Base-by-base conservation (phyloP, 805 yeast genomes). In the Candida broadrunensis region DNA sequence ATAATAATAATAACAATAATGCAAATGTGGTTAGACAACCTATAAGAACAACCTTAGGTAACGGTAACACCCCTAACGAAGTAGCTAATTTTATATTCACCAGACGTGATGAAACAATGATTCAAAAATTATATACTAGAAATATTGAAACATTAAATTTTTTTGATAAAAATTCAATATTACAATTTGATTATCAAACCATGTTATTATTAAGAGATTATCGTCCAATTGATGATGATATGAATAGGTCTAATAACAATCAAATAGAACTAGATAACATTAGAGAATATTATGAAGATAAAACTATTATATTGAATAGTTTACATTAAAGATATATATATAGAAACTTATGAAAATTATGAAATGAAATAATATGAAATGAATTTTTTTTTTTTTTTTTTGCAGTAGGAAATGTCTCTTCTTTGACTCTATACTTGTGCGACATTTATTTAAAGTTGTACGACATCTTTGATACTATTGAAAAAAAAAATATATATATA, bases 91-190 rank as follows among this genome's bases (percentile, higher is more conserved):
- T 47, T 12, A 33, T 41, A 8, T 56, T 50, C 34, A 47, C 46
- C 4, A 42, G 63, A 24, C 42, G 39, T 12, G 62, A 56, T 36
- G 62, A 57, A 30, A 44, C 50, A 9, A 45, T 55, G 41, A 39
- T 42, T 6, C 44, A 49, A 27, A 49, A 50, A 25, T 36, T 57
- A 25, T 59, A 58, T 41, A 42, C 60, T 3, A 40, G 63, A 34
- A 59, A 59, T 36, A 56, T 59, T 5, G 64, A 59, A 37, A 55
- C 50, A 19, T 43, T 59, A 11, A 43, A 56, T 24, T 54, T 59
- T 35, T 59, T 58, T 38, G 44, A 54, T 30, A 43, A 42, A 11
- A 27, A 42, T 5, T 43, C 44, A 24, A 36, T 48, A 11, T 44
- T 59, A 33, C 64, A 58, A 41, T 58, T 46, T 39, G 64, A 59